Evolutionary conservation across 306 rosid species (phyloP).

Genomic region (Quercus alba): DNA sequence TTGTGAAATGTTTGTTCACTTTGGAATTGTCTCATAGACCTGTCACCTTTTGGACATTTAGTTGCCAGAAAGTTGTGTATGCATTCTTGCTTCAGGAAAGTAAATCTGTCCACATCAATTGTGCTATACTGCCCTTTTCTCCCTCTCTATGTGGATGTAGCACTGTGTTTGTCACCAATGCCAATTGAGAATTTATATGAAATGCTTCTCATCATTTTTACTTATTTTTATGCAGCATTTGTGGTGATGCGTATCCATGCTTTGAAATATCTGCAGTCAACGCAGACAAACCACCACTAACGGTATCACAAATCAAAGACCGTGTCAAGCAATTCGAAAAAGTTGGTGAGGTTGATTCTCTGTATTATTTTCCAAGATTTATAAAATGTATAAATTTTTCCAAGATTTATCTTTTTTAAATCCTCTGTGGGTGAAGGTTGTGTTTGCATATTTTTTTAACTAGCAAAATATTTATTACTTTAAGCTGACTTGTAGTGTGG

Average conservation of each 20-base stretch:
- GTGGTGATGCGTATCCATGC: constrained; percentile 75
- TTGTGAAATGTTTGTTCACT: background rate
- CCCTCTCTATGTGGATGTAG: background rate
- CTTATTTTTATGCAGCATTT: constrained; percentile 56
- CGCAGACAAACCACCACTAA: constrained; percentile 93
- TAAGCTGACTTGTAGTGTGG: background rate
- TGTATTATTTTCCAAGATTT: background rate
- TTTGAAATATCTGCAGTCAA: constrained; percentile 91
- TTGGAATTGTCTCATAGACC: constrained; percentile 5
- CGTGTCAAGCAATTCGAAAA: constrained; percentile 82
- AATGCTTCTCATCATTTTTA: constrained; percentile 18
- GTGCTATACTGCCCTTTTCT: background rate
- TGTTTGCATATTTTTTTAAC: no score
- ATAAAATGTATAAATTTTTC: no score
- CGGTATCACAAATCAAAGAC: constrained; percentile 61
- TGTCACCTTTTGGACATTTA: background rate
- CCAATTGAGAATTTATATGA: background rate
- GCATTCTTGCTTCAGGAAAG: background rate
- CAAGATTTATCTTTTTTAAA: no score
- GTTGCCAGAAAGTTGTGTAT: background rate
- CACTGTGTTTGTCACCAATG: background rate
- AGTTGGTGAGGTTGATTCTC: constrained; percentile 58
- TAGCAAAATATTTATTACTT: background rate
- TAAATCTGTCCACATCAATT: background rate
- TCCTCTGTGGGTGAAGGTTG: no score